Conservation (phyloP, 768 basidiomycete genomes). For the Gloeopeniophorella convolvens region DNA sequence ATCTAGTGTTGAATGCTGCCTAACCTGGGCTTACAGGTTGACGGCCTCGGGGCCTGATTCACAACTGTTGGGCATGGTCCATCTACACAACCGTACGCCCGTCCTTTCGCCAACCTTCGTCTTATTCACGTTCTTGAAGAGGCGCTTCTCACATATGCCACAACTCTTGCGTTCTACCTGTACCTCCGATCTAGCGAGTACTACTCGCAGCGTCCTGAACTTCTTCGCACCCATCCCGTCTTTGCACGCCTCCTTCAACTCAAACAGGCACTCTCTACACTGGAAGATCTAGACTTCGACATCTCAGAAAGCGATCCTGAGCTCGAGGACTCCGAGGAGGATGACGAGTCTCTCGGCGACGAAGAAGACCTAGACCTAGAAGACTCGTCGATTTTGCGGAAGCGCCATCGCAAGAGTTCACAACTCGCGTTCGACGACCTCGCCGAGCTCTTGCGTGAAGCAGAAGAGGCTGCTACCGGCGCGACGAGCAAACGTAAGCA, state of each 20-base stretch:
- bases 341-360: conserved; percentile 35
- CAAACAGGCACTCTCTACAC: conserved; percentile 71
- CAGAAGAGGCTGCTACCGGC: conserved; percentile 19
- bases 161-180: conserved; percentile 88
- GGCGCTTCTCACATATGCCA: conserved; percentile 82
- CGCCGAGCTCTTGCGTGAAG: conserved; percentile 13
- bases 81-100: conserved; percentile 82
- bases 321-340: conserved; percentile 42
- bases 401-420: conserved; percentile 4
- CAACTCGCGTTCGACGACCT: conserved; percentile 16
- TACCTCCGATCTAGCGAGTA: conserved; percentile 71
- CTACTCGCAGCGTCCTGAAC: conserved; percentile 53
- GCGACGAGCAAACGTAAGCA: conserved; percentile 22
- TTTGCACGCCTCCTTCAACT: conserved; percentile 71
- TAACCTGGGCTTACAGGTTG: conserved; percentile 33
- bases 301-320: conserved; percentile 33
- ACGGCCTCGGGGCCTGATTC: conserved; percentile 42
- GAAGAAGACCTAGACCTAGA: conserved; percentile 33
- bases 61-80: conserved; percentile 63
- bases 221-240: conserved; percentile 65
- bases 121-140: conserved; percentile 41
- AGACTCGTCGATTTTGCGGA: conserved; percentile 33
- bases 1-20: neutral
- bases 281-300: conserved; percentile 82
- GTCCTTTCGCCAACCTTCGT: neutral